Evolutionary conservation across 805 yeast species (phyloP), one percentile per base, ranked within the genome.

Genomic region (Saturnispora saitoi): DNA sequence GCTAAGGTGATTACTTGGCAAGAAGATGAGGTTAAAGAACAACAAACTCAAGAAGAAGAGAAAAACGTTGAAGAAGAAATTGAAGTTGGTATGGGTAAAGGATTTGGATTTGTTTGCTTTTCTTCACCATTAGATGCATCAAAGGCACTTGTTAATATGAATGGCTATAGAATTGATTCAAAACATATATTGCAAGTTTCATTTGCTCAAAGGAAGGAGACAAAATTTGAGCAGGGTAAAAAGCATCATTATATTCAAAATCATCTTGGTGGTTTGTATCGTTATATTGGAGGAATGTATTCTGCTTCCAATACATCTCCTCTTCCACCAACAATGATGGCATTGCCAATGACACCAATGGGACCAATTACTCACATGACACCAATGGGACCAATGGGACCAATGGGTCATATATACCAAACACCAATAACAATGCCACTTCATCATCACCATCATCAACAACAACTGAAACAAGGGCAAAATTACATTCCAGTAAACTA

Each of bases 81-180:
- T n/a, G 20, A 40, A 34, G 52, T 55, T 29, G 61, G 62, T 2
- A 70, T 70, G 51, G 83, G 91, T 20, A 77, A 80, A 61, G 90
- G 93, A 19, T 86, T 83, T 61, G 95, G 93, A 41, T 86, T 86
- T 68, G 86, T 86, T 47, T 84, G 88, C 65, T 86, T 75, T 60
- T 80, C 78, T 57, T 69, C 68, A 53, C 82, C 85, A 48, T 68
- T 77, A 43, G 76, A 80, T 58, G 93, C 95, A 7, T 75, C 78
- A 43, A 70, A 73, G 57, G 91, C 95, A 14, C 78, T 83, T 48
- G 75, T 77, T 42, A 81, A 74, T 46, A 81, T 76, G 77, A 76
- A 75, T 61, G 82, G 80, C 54, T 68, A 68, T 55, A 72, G 70
- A 51, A 60, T 78, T 17, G 60, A 57, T 45, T 54, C 55, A 15